Evolutionary conservation across 352 stramenopile genomes (phyloP).

Genomic region (Phytophthora macrochlamydospora): DNA sequence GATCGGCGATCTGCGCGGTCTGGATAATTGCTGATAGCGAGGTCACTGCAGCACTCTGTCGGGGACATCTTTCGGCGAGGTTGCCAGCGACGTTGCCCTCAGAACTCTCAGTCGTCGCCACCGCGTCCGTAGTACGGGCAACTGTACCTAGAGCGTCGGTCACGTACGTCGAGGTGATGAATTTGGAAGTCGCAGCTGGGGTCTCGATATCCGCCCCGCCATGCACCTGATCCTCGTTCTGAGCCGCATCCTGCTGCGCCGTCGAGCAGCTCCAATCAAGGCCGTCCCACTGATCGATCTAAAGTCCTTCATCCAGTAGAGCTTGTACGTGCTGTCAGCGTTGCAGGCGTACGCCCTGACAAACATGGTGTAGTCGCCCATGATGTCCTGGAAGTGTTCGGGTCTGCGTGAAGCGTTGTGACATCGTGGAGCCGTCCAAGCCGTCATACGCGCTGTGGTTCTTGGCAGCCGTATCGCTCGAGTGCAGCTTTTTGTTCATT

Average conservation of each 20-base stretch:
- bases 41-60: no score
- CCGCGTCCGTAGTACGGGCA: slow-evolving; percentile 2
- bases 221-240: slow-evolving; percentile 24
- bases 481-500: slow-evolving; percentile 3
- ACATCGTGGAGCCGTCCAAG: slow-evolving; percentile 42
- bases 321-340: slow-evolving; percentile 28
- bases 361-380: slow-evolving; percentile 49
- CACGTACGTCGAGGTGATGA: neutral
- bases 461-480: slow-evolving; percentile 48
- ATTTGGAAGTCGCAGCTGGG: neutral
- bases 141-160: slow-evolving; percentile 13
- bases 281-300: slow-evolving; percentile 32
- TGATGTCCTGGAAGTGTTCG: slow-evolving; percentile 41
- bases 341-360: slow-evolving; percentile 38
- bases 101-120: neutral
- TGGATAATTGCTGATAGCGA: no score
- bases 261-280: slow-evolving; percentile 10
- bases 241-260: slow-evolving; percentile 14
- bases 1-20: no score
- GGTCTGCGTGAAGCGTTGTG: slow-evolving; percentile 36
- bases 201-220: slow-evolving; percentile 10
- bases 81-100: neutral
- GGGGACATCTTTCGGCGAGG: no score
- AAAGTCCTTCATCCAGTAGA: slow-evolving; percentile 76
- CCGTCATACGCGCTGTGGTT: slow-evolving; percentile 53